Evolutionary conservation across 768 basidiomycete genomes (phyloP), one percentile per base, ranked within the genome.

Genomic region (Kwoniella europaea): DNA sequence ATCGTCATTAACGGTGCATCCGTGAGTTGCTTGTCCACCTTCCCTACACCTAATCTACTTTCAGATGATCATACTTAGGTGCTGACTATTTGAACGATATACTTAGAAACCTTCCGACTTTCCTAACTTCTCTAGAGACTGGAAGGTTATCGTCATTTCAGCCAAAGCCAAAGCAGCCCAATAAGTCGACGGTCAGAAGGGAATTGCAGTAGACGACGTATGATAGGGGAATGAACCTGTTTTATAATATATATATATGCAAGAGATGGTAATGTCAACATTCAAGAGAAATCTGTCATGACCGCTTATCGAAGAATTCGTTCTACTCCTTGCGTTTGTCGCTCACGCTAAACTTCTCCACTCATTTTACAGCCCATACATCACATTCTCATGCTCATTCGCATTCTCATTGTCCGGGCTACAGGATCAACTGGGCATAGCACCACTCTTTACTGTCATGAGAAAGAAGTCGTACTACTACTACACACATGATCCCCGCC

Each of bases 131-230:
- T 68, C 67, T 3, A 62, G 35, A 27, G 60, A 68, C n/a, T 68
- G 67, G 67, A 68, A 68, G 54, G 56, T 68, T 58, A 63, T 68
- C 54, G 67, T 62, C 41, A 63, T 68, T 57, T 54, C 60, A 12
- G 41, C 54, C 10, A 56, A 65, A n/a, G 35, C 64, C n/a, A 65
- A 65, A 44, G 53, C 59, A 18, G 59, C 59, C 43, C 35, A 61
- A 18, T 42, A 61, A 44, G 20, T 18, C 0, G 54, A 55, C 3
- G 10, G 6, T 7, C 6, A 35, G 12, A 9, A 0, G 16, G 24
- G n/a, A 12, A 20, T n/a, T 55, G 1, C 10, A 12, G 54, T 18
- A 55, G 18, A 55, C 24, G 0, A 1, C 50, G 7, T 13, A 55
- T 18, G n/a, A 55, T 20, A 12, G 24, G 54, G 24, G 24, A 55